phyloP scores from a whole-genome alignment of 768 basidiomycete species.

The Leccinellum luteum region DNA sequence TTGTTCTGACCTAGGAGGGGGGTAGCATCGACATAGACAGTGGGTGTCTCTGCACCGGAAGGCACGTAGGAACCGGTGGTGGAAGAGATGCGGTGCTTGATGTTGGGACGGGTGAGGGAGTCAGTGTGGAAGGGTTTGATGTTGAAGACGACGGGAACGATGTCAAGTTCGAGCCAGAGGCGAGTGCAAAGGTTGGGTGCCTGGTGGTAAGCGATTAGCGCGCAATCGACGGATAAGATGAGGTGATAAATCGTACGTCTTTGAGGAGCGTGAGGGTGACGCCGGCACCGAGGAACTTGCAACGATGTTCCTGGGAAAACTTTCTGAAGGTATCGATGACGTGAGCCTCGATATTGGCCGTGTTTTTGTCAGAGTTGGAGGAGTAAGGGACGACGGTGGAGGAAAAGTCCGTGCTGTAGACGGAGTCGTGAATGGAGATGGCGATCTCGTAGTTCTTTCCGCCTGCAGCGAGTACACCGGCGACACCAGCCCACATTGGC shows the following conservation, averaged over 20 bases:
- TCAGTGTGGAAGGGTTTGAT: conserved; percentile 83
- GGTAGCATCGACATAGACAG: conserved; percentile 59
- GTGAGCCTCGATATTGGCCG: conserved; percentile 58
- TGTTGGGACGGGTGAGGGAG: conserved; percentile 70
- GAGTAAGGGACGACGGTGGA: conserved; percentile 53
- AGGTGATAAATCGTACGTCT: conserved; percentile 45
- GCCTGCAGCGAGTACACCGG: conserved; percentile 58
- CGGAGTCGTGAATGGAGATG: conserved; percentile 79
- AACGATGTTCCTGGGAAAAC: conserved; percentile 73
- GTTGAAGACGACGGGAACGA: conserved; percentile 83
- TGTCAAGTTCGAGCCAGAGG: conserved; percentile 79
- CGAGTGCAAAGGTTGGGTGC: conserved; percentile 81
- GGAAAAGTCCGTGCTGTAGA: conserved; percentile 78
- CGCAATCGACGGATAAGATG: conserved; percentile 7
- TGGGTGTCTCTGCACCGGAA: conserved; percentile 76
- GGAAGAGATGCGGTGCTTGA: conserved; percentile 81
- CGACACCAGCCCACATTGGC: conserved; percentile 89
- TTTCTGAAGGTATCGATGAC: conserved; percentile 64
- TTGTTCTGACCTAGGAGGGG: conserved; percentile 43
- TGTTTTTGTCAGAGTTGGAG: conserved; percentile 52
- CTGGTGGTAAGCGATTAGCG: conserved; percentile 36
- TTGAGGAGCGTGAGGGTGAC: conserved; percentile 68
- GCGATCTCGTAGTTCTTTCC: conserved; percentile 67
- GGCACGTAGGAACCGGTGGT: conserved; percentile 76
- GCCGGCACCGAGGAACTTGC: conserved; percentile 85